Evolutionary conservation across 2,329 filamentous ascomycete genomes (phyloP).

Genomic region (Colletotrichum sp.): DNA sequence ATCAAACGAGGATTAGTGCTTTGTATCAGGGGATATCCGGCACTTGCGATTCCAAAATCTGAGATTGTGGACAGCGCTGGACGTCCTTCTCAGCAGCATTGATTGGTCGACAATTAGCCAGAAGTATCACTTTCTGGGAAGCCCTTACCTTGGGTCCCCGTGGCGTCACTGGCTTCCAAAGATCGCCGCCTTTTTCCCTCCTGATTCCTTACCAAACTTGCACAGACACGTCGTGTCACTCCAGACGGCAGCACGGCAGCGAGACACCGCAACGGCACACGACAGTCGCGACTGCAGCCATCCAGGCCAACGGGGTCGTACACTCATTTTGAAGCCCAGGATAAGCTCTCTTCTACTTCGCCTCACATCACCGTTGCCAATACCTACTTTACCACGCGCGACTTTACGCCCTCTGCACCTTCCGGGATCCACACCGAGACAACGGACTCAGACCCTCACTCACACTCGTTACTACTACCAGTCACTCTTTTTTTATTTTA

Average conservation of each 20-base stretch:
- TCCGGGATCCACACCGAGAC: not conserved
- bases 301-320: not conserved
- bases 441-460: not conserved
- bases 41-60: not conserved
- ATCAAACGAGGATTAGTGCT: not conserved
- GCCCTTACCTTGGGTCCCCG: not conserved
- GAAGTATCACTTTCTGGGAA: not conserved
- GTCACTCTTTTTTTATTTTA: not conserved
- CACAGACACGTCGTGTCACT: conserved; percentile 7
- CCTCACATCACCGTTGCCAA: not conserved
- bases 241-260: not conserved
- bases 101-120: not conserved
- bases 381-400: not conserved
- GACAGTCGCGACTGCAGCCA: not conserved
- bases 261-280: conserved; percentile 1
- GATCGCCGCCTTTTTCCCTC: not conserved
- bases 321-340: not conserved
- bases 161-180: conserved; percentile 12
- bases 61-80: conserved; percentile 15
- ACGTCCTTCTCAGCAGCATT: conserved; percentile 6
- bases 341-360: not conserved
- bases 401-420: not conserved
- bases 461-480: not conserved
- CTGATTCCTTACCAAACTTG: conserved; percentile 7
- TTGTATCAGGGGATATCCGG: not conserved